Percentiles rank a stretch among this genome's conserved stretches.
These are phyloP conservation scores for Lipomyces yamadae DNA, from an alignment of 805 yeast species.

Conservation along the genomic window DNA sequence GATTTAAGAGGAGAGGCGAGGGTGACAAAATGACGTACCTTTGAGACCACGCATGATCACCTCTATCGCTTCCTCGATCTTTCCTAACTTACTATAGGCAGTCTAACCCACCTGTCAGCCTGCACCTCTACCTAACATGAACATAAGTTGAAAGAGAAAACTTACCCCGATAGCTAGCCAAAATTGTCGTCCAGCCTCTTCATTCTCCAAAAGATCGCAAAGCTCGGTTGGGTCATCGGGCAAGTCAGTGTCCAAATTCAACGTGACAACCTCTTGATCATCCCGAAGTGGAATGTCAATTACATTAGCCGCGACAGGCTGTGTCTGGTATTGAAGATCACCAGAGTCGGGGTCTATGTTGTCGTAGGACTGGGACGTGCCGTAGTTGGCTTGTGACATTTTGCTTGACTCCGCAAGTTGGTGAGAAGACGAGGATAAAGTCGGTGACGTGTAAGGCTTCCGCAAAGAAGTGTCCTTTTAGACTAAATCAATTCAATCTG, in stretches of 20 bases:
- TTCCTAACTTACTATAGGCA: slow-evolving; percentile 72
- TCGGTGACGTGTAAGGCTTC: too few species aligned
- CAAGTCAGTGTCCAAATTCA: slow-evolving; percentile 77
- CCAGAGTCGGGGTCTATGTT: slow-evolving; percentile 8
- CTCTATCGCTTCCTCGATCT: slow-evolving; percentile 63
- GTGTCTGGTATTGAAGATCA: slow-evolving; percentile 6
- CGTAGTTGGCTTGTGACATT: neutral
- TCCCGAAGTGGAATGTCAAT: slow-evolving; percentile 75
- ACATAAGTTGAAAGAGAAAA: neutral
- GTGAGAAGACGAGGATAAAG: neutral
- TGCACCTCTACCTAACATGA: neutral
- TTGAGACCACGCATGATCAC: slow-evolving; percentile 66
- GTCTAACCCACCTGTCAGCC: slow-evolving; percentile 39
- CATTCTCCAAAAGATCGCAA: slow-evolving; percentile 76
- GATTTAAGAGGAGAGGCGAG: neutral
- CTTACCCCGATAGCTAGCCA: slow-evolving; percentile 78
- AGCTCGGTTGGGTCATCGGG: slow-evolving; percentile 91
- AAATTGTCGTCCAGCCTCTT: slow-evolving; percentile 71
- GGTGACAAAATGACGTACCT: slow-evolving; percentile 15
- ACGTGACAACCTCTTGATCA: slow-evolving; percentile 82
- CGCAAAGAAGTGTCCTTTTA: neutral
- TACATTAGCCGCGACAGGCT: slow-evolving; percentile 39
- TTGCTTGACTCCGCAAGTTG: neutral
- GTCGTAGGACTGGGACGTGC: slow-evolving; percentile 15
- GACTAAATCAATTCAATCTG: neutral